Conservation (phyloP, 2,329 filamentous ascomycete genomes). For the Ophiostoma perfectum region DNA sequence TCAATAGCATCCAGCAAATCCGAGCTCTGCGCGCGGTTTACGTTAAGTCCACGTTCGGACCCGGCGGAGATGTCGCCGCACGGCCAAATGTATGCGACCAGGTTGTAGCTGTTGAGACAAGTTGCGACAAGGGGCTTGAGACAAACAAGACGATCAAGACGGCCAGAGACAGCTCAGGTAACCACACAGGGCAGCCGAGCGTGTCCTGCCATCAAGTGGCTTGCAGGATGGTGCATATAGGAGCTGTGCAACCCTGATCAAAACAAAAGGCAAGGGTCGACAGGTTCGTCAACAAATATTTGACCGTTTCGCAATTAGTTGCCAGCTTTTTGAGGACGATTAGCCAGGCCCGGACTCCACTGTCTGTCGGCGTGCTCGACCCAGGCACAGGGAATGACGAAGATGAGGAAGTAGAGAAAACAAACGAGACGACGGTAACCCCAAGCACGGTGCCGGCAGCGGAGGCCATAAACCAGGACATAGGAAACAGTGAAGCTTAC, state of each 20-base stretch:
- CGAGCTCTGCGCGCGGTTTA: constrained; percentile 17
- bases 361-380: too few relatives aligned
- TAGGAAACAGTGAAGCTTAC: constrained; percentile 6
- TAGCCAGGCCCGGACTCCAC: too few relatives aligned
- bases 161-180: too few relatives aligned
- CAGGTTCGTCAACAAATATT: too few relatives aligned
- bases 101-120: background rate
- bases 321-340: too few relatives aligned
- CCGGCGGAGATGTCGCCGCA: constrained; percentile 21
- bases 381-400: background rate
- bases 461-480: background rate
- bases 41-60: constrained; percentile 20
- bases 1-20: background rate
- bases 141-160: background rate
- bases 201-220: background rate
- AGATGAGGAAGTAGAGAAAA: background rate
- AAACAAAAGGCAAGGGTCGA: background rate
- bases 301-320: too few relatives aligned
- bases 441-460: constrained; percentile 1
- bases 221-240: background rate
- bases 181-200: background rate
- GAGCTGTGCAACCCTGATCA: background rate
- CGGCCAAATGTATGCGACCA: background rate
- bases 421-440: background rate
- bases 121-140: background rate